phyloP scores from a whole-genome alignment of 2,329 filamentous ascomycete species.

The Fusarium sp. region DNA sequence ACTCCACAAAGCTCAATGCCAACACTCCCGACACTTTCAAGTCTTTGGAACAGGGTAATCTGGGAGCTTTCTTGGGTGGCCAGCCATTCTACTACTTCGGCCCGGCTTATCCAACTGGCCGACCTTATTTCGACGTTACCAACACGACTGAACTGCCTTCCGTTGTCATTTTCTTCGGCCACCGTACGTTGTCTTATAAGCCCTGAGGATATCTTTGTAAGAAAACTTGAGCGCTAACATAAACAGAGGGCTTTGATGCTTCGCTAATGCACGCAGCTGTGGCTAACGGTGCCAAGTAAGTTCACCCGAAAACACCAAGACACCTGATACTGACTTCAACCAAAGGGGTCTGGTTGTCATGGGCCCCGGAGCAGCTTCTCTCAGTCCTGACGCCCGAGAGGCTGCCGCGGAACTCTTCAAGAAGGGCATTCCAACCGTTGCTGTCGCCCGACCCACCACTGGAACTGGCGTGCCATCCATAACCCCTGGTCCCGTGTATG shows the following conservation, averaged over 20 bases:
- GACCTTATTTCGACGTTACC: conserved; percentile 51
- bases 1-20: conserved; percentile 70
- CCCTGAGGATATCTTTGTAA: no score
- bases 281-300: conserved; percentile 46
- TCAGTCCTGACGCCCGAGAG: conserved; percentile 42
- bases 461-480: conserved; percentile 42
- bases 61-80: conserved; percentile 57
- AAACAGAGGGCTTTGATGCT: conserved; percentile 48
- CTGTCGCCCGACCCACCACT: conserved; percentile 45
- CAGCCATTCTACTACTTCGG: conserved; percentile 66
- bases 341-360: conserved; percentile 46
- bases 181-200: conserved; percentile 46
- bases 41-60: conserved; percentile 60
- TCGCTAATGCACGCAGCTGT: conserved; percentile 48
- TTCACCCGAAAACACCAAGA: no score
- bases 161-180: conserved; percentile 60
- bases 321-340: background rate
- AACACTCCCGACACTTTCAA: conserved; percentile 71
- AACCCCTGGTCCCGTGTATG: conserved; percentile 26
- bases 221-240: background rate
- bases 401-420: conserved; percentile 44
- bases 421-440: conserved; percentile 45
- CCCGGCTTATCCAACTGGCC: conserved; percentile 56
- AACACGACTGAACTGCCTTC: conserved; percentile 54
- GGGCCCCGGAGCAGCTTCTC: conserved; percentile 44